Base-by-base conservation (phyloP, 495 filamentous ascomycete genomes). In the Penicillium dipodomyicola region DNA sequence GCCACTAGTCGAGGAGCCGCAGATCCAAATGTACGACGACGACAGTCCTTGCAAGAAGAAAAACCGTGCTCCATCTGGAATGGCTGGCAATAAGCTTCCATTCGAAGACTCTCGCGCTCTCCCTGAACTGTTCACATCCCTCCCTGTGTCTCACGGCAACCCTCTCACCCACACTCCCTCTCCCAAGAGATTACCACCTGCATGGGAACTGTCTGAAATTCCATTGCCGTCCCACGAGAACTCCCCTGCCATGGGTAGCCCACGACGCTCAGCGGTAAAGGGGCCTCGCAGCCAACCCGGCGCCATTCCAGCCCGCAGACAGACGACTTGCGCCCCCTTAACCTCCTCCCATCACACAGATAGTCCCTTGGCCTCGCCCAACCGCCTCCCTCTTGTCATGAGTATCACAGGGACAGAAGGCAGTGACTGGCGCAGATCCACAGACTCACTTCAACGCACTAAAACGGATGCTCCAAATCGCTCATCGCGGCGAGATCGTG, bases 261-360 rank as follows among this genome's bases (percentile, higher is more conserved):
- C 74, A 17, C 72, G 73, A 8, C 68, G 70, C 0, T 68, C 74
- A 11, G 61, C 49, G 0, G 65, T 75, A 12, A 76, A 74, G 50
- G 74, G 75, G 0, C 75, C 74, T 6, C 73, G 74, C 43, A 74
- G 19, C 29, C 74, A 74, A 52, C 74, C 72, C 1, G 57, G 44
- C 1, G 15, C 12, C 2, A 59, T 47, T 35, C 48, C 61, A 42
- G 35, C 57, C 27, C 65, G 67, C 9, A 71, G 60, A 30, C 73
- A 49, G 17, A 53, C 60, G 1, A 54, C 64, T 14, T 57, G 60
- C 9, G 54, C 57, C 10, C 58, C 64, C 4, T 58, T 60, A 7
- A 59, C 55, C 20, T 57, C 69, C 2, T 46, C 57, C 1, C 59
- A 70, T 27, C 17, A 54, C 2, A 20, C n/a, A 15, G 47, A 64